Evolutionary conservation across 352 stramenopile genomes (phyloP).

Genomic region (Phytophthora sojae): DNA sequence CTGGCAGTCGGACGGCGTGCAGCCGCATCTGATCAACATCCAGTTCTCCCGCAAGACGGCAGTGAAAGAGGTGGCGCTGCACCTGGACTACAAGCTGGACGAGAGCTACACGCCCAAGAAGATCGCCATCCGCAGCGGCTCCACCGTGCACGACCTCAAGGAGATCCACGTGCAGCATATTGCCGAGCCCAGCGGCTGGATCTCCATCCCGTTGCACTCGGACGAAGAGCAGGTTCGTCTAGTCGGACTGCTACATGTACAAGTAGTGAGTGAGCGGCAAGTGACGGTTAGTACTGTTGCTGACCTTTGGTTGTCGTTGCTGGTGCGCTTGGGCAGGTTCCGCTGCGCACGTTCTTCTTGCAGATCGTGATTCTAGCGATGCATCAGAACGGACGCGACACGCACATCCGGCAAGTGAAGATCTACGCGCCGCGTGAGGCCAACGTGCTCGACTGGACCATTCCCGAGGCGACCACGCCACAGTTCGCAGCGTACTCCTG

Average conservation of each 20-base stretch:
- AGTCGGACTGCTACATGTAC: background rate
- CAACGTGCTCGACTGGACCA: slow-evolving; percentile 56
- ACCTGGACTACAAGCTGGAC: slow-evolving; percentile 98
- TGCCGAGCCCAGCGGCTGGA: slow-evolving; percentile 94
- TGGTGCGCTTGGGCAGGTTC: slow-evolving; percentile 32
- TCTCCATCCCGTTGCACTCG: slow-evolving; percentile 88
- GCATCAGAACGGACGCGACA: slow-evolving; percentile 98
- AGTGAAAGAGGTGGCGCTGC: slow-evolving; percentile 95
- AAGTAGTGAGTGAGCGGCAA: background rate
- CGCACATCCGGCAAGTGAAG: slow-evolving; percentile 95
- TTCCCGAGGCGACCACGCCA: slow-evolving; percentile 66
- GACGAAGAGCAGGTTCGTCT: slow-evolving; percentile 55
- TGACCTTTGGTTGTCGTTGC: background rate
- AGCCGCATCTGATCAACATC: slow-evolving; percentile 98
- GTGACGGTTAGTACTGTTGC: no score
- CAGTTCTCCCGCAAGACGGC: slow-evolving; percentile 96
- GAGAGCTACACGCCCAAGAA: slow-evolving; percentile 99
- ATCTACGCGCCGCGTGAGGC: slow-evolving; percentile 86
- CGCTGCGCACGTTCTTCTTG: slow-evolving; percentile 94
- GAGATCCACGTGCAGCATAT: slow-evolving; percentile 94
- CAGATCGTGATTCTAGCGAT: slow-evolving; percentile 97
- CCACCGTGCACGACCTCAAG: slow-evolving; percentile 96
- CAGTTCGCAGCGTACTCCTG: slow-evolving; percentile 76
- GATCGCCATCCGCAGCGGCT: slow-evolving; percentile 93
- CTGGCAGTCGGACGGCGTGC: slow-evolving; percentile 95